These are phyloP conservation scores for Monotropa hypopitys DNA, from an alignment of 179 eudicot species.

Conservation along the genomic window DNA sequence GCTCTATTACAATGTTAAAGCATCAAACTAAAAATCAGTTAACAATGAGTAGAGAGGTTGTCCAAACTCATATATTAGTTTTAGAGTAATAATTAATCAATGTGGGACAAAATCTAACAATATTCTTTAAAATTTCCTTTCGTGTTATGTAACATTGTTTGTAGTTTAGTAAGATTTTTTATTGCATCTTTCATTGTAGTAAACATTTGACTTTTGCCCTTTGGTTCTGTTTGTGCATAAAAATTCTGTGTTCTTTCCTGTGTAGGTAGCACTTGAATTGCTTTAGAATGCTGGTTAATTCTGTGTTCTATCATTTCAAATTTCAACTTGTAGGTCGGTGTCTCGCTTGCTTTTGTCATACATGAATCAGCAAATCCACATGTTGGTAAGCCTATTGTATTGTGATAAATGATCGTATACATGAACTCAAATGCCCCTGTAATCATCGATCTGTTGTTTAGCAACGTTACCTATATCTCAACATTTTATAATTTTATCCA, in stretches of 20 bases:
- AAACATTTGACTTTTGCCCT: background rate
- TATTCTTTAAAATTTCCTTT: background rate
- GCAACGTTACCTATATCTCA: background rate
- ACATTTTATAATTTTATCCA: too few species aligned
- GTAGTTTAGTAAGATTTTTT: background rate
- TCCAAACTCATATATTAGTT: too few species aligned
- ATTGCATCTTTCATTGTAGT: background rate
- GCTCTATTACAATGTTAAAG: too few species aligned
- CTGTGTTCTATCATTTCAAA: background rate
- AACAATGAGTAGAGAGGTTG: too few species aligned
- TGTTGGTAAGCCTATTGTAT: conserved; percentile 46
- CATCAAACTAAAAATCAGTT: too few species aligned
- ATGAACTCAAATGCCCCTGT: background rate
- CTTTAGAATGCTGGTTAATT: conserved; percentile 1
- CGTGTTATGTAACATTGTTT: background rate
- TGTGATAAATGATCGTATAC: background rate
- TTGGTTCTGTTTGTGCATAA: background rate
- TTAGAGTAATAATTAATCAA: too few species aligned
- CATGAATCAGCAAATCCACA: conserved; percentile 99
- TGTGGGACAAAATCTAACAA: too few species aligned
- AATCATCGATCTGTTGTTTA: background rate
- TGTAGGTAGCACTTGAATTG: background rate
- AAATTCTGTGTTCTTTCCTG: background rate
- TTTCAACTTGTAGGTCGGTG: conserved; percentile 55
- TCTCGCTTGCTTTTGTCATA: conserved; percentile 91